Percentiles rank a stretch among this genome's conserved stretches.
phyloP scores from a whole-genome alignment of 371 early-diverging fungal species.

The Catenaria anguillulae region DNA sequence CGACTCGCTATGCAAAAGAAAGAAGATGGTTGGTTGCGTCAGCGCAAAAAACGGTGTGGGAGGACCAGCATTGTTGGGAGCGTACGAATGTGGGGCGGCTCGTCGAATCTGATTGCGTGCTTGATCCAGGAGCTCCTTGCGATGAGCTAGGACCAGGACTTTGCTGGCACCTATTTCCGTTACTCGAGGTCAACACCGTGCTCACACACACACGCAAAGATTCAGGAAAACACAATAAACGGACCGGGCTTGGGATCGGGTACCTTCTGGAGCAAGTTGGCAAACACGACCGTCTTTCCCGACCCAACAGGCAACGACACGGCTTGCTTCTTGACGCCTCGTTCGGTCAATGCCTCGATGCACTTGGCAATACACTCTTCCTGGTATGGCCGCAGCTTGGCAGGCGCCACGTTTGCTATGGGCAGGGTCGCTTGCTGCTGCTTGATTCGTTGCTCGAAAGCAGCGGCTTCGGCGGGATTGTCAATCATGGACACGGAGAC shows the following conservation, averaged over 20 bases:
- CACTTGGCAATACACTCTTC: slow-evolving; percentile 57
- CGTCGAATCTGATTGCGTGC: slow-evolving; percentile 48
- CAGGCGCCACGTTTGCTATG: neutral
- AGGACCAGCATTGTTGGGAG: neutral
- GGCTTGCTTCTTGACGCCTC: slow-evolving; percentile 49
- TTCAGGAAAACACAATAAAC: no score
- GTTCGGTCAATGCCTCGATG: slow-evolving; percentile 25
- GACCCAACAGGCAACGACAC: slow-evolving; percentile 66
- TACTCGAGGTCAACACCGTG: no score
- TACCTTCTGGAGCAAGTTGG: slow-evolving; percentile 55
- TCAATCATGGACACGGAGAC: no score
- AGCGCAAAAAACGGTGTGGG: neutral
- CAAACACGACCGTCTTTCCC: slow-evolving; percentile 41
- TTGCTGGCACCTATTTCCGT: slow-evolving; percentile 36
- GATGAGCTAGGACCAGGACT: slow-evolving; percentile 67
- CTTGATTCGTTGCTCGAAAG: no score
- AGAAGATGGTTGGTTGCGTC: neutral
- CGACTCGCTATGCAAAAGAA: neutral
- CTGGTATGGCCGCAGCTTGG: slow-evolving; percentile 51
- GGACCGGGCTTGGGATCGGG: slow-evolving; percentile 36
- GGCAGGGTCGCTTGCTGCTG: no score
- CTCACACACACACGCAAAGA: no score
- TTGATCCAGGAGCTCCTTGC: slow-evolving; percentile 70
- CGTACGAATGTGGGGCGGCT: slow-evolving; percentile 36
- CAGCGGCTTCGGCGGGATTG: no score